Base-by-base conservation (phyloP, 1,284 basidiomycete species). In the Psilocybe mexicana region DNA sequence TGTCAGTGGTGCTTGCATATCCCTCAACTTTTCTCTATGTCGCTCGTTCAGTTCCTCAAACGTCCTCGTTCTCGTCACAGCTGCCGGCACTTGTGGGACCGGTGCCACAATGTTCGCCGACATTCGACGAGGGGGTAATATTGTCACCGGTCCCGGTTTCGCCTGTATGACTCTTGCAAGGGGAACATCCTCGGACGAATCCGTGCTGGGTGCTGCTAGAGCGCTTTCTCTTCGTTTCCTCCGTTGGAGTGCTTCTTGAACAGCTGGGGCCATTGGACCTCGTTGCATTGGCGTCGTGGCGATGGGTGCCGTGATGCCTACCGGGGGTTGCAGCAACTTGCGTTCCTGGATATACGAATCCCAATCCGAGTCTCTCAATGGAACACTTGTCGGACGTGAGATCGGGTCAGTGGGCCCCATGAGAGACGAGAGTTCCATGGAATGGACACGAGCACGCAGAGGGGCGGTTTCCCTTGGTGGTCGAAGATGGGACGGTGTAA, bases 11-110 rank as follows among this genome's bases (percentile, higher is more conserved):
- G 77, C 84, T 71, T 93, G 90, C 65, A 93, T 69, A 68, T 85
- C 84, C 44, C 79, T 80, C 76, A 93, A 82, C 74, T 90, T 91
- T 74, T 90, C 86, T 56, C 88, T 82, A 66, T 93, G 90, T n/a
- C 91, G 79, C 66, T 90, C 90, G 53, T 84, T 85, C 45, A 93
- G 77, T 69, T 93, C 90, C 70, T 92, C 90, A 68, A 89, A 91
- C 2, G 91, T 91, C 52, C 81, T 80, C 43, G 84, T 80, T 26
- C 87, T 86, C 45, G 74, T 62, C 8, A 62, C 66, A 24, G 76
- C 70, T 3, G 76, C 70, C 3, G 79, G 76, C 24, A 76, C 74
- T 64, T 81, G 81, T 11, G 81, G 80, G 23, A 74, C 70, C 2
- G 83, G 81, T 7, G 83, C 71, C 25, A 74, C 69, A 30, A 82